A percentile compares a stretch with the other conserved stretches of the same genome.
Conservation (phyloP, 257 asterid species). For the Jacaranda mimosifolia region DNA sequence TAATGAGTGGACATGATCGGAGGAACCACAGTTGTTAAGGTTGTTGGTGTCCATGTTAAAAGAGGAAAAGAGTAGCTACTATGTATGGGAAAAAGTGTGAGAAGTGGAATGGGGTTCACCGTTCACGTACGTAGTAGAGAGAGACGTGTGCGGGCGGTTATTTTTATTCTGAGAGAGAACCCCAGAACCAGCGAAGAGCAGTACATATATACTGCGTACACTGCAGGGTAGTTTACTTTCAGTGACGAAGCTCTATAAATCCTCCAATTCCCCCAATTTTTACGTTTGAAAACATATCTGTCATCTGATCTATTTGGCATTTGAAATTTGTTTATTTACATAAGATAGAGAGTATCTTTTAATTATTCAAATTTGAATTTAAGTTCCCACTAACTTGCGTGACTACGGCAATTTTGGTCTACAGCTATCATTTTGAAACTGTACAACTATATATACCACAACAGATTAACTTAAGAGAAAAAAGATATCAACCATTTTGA, state of each 20-base stretch:
- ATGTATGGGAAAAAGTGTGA: neutral
- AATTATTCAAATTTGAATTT: too few relatives aligned
- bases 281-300: too few relatives aligned
- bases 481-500: too few relatives aligned
- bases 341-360: too few relatives aligned
- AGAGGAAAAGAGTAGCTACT: too few relatives aligned
- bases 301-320: neutral
- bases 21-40: neutral
- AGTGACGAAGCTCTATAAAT: neutral
- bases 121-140: neutral
- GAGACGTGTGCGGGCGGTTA: conserved; percentile 2
- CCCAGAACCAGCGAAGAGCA: neutral
- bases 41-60: neutral
- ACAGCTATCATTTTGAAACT: too few relatives aligned
- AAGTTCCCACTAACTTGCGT: too few relatives aligned
- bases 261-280: neutral
- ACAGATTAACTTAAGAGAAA: too few relatives aligned
- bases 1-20: neutral
- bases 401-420: too few relatives aligned
- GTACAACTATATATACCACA: too few relatives aligned
- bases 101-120: neutral
- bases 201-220: too few relatives aligned
- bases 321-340: too few relatives aligned
- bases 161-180: neutral
- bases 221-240: neutral